These are phyloP conservation scores for Verticillium klebahnii DNA, from an alignment of 2,329 filamentous ascomycete genomes.

Conservation along the genomic window DNA sequence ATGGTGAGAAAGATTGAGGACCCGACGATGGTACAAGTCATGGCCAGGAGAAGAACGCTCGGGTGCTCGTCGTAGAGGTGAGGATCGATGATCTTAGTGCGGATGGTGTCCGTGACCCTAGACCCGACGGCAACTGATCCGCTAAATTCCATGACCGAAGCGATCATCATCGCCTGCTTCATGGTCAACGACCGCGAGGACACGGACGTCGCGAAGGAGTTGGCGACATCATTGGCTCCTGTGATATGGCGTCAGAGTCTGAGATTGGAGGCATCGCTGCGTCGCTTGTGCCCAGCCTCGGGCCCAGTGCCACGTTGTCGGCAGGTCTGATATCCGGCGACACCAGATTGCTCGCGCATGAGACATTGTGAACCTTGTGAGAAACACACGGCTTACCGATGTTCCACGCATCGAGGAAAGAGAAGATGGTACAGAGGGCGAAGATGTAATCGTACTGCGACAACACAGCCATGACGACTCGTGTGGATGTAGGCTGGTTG, in stretches of 20 bases:
- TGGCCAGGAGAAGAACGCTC: conserved; percentile 44
- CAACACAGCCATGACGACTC: conserved; percentile 26
- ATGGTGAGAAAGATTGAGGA: conserved; percentile 48
- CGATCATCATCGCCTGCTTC: conserved; percentile 39
- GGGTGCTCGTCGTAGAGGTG: conserved; percentile 37
- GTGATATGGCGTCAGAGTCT: not conserved
- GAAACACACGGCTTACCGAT: conserved; percentile 36
- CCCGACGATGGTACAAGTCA: conserved; percentile 49
- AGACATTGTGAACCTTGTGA: not conserved
- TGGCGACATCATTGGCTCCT: conserved; percentile 47
- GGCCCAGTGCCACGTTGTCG: not conserved
- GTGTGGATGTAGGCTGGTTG: not conserved
- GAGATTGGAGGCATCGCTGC: not conserved
- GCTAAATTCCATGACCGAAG: conserved; percentile 37
- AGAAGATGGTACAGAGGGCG: conserved; percentile 50
- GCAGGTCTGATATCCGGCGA: not conserved
- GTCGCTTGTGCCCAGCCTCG: not conserved
- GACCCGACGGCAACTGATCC: conserved; percentile 34
- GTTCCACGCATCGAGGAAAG: conserved; percentile 55
- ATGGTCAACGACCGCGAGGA: conserved; percentile 41
- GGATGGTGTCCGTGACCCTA: conserved; percentile 38
- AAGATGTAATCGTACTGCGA: conserved; percentile 53
- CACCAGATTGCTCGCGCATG: not conserved
- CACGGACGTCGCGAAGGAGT: conserved; percentile 42
- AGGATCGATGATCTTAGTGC: conserved; percentile 39